Base-by-base conservation (phyloP, 106 monocot genomes). In the Dioscorea alata region DNA sequence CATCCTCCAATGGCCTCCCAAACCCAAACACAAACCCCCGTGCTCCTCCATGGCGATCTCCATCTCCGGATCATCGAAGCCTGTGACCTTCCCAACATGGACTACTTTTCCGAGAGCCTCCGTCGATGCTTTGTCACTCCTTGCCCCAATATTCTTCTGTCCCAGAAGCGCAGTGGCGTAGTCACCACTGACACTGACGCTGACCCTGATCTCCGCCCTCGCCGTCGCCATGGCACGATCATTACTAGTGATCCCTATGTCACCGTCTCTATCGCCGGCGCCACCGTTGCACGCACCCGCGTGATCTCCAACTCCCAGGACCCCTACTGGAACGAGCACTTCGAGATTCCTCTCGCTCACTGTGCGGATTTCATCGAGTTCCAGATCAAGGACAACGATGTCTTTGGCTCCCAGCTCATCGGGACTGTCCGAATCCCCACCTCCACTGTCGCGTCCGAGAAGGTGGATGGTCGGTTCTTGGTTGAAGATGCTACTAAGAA, bases 191-290 rank as follows among this genome's bases (percentile, higher is more conserved):
- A 20, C 54, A 13, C 35, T 53, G 6, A 3, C 13, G 49, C 48
- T 48, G 64, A 20, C 60, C 21, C 35, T 53, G 6, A 42, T 10
- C 42, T 3, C 61, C 65, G 2, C 7, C 68, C 7, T 49, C 32
- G 34, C 50, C 76, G 23, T 64, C 75, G 6, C 42, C 68, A 32
- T 56, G 19, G 51, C 16, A 85, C 69, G 66, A 78, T 85, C 71
- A 81, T 84, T 69, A 90, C 90, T 66, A 75, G 73, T 66, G 90
- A 90, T 70, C 83, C 90, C 61, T 90, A 90, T 75, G 90, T 90
- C 58, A 90, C 86, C 64, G 75, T 86, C 35, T 79, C 71, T 33
- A 12, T 90, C 42, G 66, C 83, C 56, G 80, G 68, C 63, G 77
- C 86, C 66, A 74, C 80, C 28, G 71, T 90, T 17, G 90, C 86